These are phyloP conservation scores for Chlorella ohadii DNA, from an alignment of 139 green algal species.

Conservation along the genomic window DNA sequence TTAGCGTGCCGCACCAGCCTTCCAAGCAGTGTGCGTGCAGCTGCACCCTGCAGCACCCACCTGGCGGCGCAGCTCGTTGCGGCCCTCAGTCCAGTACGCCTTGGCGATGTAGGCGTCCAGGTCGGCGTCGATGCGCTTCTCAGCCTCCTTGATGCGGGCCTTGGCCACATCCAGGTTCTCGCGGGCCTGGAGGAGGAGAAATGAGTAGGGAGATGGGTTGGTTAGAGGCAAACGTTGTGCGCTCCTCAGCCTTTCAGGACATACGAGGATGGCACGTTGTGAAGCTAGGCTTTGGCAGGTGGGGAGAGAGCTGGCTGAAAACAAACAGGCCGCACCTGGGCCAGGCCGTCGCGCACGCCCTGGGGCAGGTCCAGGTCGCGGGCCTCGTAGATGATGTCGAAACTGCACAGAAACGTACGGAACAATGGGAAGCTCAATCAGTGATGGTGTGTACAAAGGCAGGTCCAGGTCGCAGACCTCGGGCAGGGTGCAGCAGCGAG, in stretches of 20 bases:
- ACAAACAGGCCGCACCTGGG: slow-evolving; percentile 69
- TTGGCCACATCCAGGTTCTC: slow-evolving; percentile 68
- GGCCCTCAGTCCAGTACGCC: slow-evolving; percentile 85
- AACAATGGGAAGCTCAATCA: background rate
- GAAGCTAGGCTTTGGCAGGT: too few relatives aligned
- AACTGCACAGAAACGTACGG: slow-evolving; percentile 46
- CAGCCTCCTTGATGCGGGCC: slow-evolving; percentile 75
- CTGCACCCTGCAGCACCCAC: too few relatives aligned
- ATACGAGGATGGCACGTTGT: too few relatives aligned
- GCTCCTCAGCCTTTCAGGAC: too few relatives aligned
- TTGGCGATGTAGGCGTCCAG: slow-evolving; percentile 79
- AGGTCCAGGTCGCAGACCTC: too few relatives aligned
- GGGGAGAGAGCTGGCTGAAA: too few relatives aligned
- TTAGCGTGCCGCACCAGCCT: too few relatives aligned
- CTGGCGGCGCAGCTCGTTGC: too few relatives aligned
- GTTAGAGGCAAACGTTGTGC: too few relatives aligned
- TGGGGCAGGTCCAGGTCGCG: slow-evolving; percentile 88
- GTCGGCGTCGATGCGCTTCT: slow-evolving; percentile 81
- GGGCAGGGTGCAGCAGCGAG: too few relatives aligned
- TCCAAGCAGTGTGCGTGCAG: slow-evolving; percentile 40
- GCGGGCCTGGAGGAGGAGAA: slow-evolving; percentile 2
- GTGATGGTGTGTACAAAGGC: background rate
- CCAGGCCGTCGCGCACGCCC: slow-evolving; percentile 76
- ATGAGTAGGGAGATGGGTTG: background rate
- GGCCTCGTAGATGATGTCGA: slow-evolving; percentile 95